Base-by-base conservation (phyloP, 1,139 yeast genomes). In the Taiozyma sp. region DNA sequence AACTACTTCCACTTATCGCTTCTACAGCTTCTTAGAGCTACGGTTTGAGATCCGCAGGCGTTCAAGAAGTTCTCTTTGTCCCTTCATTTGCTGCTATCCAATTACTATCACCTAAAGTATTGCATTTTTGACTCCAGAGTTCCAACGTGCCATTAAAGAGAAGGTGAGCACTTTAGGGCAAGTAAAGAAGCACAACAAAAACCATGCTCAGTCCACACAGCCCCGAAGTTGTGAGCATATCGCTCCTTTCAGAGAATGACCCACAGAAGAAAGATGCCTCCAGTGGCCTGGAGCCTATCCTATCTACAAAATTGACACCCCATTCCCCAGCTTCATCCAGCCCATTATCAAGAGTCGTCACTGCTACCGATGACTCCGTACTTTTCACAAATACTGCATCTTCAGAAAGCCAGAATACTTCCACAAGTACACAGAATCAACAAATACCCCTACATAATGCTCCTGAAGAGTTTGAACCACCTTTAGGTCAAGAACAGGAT, bases 301-400 rank as follows among this genome's bases (percentile, higher is more conserved):
- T 38, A 38, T 19, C 22, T 9, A 16, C 23, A 8, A 38, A 19
- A 19, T 12, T 38, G 24, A 38, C 22, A 19, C 14, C 41, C 19
- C 41, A 38, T 38, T 38, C 41, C 24, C 24, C 41, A 38, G 41
- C 19, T 10, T 53, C 61, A 4, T 47, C 58, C 1, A 57, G 61
- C 1, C 64, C 63, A 2, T 45, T 61, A 44, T 60, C 65, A 3
- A 51, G 60, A 38, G 57, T 54, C 4, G 48, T 48, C 2, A 54
- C 63, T 4, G 48, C 52, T 5, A 57, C 64, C 2, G 65, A 62
- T 27, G 61, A 60, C 24, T 61, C 65, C 6, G 51, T 59, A n/a
- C 49, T 60, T 12, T 62, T 62, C 54, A 62, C 65, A 8, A 57
- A 58, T 24, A 61, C 59, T 28, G 57, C 60, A 46, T 59, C 64